Percentiles rank a stretch among this genome's conserved stretches.
phyloP scores from a whole-genome alignment of 2,329 filamentous ascomycete species.

The Ceratocystiopsis minuta region DNA sequence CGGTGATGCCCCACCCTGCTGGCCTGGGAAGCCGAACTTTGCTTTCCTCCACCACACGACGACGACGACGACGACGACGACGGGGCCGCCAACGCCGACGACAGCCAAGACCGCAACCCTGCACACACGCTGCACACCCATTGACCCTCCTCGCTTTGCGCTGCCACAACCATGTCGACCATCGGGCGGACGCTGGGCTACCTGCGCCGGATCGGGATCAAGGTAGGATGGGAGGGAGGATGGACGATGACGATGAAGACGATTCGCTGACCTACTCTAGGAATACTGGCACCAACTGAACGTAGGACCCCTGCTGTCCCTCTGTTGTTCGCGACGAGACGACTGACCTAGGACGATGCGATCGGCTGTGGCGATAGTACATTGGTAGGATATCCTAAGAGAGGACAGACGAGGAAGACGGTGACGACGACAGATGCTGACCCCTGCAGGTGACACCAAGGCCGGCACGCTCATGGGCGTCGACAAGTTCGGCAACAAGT shows the following conservation, averaged over 20 bases:
- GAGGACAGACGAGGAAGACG: constrained; percentile 31
- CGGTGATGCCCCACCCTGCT: too few species aligned
- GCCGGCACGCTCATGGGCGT: constrained; percentile 66
- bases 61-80: background rate
- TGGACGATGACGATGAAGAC: background rate
- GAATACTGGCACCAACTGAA: constrained; percentile 86
- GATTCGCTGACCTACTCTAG: constrained; percentile 32
- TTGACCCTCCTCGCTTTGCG: constrained; percentile 14
- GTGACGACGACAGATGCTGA: constrained; percentile 19
- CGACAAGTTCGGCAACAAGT: constrained; percentile 94
- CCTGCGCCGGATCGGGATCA: constrained; percentile 71
- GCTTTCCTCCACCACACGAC: background rate
- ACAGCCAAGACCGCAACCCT: background rate
- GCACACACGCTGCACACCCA: constrained; percentile 1
- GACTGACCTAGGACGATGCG: constrained; percentile 5
- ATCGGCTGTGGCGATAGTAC: constrained; percentile 22
- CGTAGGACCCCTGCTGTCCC: constrained; percentile 37
- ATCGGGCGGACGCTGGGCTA: constrained; percentile 73
- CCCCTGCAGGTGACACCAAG: constrained; percentile 77
- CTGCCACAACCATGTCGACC: constrained; percentile 60
- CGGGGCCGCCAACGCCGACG: background rate
- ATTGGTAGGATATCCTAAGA: constrained; percentile 31
- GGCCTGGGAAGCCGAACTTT: background rate
- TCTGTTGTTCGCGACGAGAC: background rate
- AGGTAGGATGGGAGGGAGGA: constrained; percentile 32